Conservation (phyloP, 78 protist genomes). For the Dictyostelium firmibasis region DNA sequence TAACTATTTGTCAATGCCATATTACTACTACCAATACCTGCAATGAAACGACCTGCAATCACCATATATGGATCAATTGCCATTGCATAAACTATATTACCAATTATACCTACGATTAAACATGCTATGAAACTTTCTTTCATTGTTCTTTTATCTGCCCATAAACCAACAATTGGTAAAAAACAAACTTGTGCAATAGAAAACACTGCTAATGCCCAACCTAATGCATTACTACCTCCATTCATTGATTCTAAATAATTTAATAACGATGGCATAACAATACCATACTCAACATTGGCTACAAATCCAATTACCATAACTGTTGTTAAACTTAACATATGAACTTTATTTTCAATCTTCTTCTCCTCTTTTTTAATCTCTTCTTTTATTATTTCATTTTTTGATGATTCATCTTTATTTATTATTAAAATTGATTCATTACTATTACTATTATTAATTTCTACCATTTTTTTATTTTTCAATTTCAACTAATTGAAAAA, state of each 20-base stretch:
- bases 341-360: background rate
- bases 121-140: slow-evolving; percentile 19
- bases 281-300: slow-evolving; percentile 53
- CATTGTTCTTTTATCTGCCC: slow-evolving; percentile 63
- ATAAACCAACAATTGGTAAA: slow-evolving; percentile 46
- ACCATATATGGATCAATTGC: slow-evolving; percentile 55
- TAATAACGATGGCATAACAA: slow-evolving; percentile 67
- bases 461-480: background rate
- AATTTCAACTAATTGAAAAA: background rate
- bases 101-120: slow-evolving; percentile 43
- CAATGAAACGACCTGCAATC: slow-evolving; percentile 40
- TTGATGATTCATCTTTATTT: background rate
- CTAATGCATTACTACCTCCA: background rate
- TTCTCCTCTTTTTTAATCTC: background rate
- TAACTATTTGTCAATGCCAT: slow-evolving; percentile 70
- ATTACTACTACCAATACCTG: slow-evolving; percentile 68
- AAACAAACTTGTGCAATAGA: slow-evolving; percentile 41
- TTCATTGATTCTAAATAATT: slow-evolving; percentile 1
- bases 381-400: background rate
- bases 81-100: slow-evolving; percentile 54
- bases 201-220: slow-evolving; percentile 55
- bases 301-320: slow-evolving; percentile 64
- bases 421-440: background rate
- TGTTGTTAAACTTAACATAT: slow-evolving; percentile 20
- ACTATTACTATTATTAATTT: background rate